phyloP scores from a whole-genome alignment of 1,284 basidiomycete species.

The Marasmius fiardii region DNA sequence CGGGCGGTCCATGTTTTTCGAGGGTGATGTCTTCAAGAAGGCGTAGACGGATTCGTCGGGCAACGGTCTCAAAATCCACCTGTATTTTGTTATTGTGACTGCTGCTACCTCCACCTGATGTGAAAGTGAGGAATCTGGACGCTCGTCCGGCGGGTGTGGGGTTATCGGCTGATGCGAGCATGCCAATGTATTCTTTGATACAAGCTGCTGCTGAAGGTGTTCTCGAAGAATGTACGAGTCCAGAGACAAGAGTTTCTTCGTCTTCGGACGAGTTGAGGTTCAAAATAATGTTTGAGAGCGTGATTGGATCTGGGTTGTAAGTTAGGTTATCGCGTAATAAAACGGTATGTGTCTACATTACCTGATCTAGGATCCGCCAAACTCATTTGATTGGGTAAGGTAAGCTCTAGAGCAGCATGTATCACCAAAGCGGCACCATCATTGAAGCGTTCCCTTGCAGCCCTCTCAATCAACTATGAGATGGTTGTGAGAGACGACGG shows the following conservation, averaged over 20 bases:
- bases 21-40: slow-evolving; percentile 80
- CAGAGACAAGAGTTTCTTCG: slow-evolving; percentile 50
- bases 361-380: slow-evolving; percentile 66
- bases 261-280: slow-evolving; percentile 48
- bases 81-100: slow-evolving; percentile 48
- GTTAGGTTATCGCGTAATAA: not conserved
- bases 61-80: slow-evolving; percentile 81
- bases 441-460: slow-evolving; percentile 79
- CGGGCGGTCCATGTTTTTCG: slow-evolving; percentile 84
- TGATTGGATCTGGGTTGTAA: slow-evolving; percentile 52
- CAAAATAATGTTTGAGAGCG: slow-evolving; percentile 55
- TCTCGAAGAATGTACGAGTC: slow-evolving; percentile 54
- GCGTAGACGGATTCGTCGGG: slow-evolving; percentile 65
- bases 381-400: slow-evolving; percentile 59
- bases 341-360: slow-evolving; percentile 24
- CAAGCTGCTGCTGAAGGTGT: slow-evolving; percentile 55
- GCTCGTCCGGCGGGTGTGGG: slow-evolving; percentile 67
- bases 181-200: slow-evolving; percentile 74
- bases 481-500: slow-evolving; percentile 12
- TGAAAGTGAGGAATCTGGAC: slow-evolving; percentile 65
- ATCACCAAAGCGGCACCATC: slow-evolving; percentile 68
- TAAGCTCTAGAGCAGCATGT: slow-evolving; percentile 66
- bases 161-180: slow-evolving; percentile 78
- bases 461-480: slow-evolving; percentile 70
- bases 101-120: slow-evolving; percentile 34